Conservation (phyloP, 139 green algal species). For the Chlorella sp. region DNA sequence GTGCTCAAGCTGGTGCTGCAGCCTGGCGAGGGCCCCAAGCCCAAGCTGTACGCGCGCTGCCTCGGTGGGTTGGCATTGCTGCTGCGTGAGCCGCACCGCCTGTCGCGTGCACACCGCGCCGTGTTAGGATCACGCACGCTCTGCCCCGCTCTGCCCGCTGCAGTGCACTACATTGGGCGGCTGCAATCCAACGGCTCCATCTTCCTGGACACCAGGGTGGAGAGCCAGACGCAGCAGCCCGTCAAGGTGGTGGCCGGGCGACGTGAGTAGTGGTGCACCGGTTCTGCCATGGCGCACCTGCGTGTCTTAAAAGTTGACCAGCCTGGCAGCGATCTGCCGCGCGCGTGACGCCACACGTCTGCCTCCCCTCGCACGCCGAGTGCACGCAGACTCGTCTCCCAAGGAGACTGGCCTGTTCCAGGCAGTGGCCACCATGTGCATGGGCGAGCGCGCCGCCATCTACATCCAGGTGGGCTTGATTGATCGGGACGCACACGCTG, state of each 20-base stretch:
- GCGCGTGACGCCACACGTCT: too few relatives aligned
- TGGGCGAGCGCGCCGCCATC: slow-evolving; percentile 48
- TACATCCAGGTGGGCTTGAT: slow-evolving; percentile 31
- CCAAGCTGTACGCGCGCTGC: slow-evolving; percentile 5
- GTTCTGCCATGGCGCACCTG: too few relatives aligned
- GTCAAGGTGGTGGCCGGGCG: slow-evolving; percentile 53
- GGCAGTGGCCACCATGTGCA: slow-evolving; percentile 56
- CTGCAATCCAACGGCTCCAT: slow-evolving; percentile 29
- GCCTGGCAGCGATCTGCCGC: too few relatives aligned
- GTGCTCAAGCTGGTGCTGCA: slow-evolving; percentile 16
- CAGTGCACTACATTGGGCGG: slow-evolving; percentile 3
- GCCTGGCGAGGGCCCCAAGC: not conserved
- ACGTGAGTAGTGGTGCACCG: slow-evolving; percentile 41
- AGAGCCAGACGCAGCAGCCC: slow-evolving; percentile 35
- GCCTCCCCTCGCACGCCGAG: too few relatives aligned
- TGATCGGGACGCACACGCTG: too few relatives aligned
- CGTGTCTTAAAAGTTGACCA: too few relatives aligned
- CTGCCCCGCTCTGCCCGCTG: too few relatives aligned
- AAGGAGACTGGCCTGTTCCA: slow-evolving; percentile 52
- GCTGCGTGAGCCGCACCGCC: too few relatives aligned
- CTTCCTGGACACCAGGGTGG: slow-evolving; percentile 60
- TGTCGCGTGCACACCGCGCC: too few relatives aligned
- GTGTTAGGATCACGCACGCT: too few relatives aligned
- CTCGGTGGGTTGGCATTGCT: slow-evolving; percentile 13
- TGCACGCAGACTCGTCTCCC: slow-evolving; percentile 29